Evolutionary conservation across 208 protist genomes (phyloP), one percentile per base, ranked within the genome.

Genomic region (Crithidia bombi): DNA sequence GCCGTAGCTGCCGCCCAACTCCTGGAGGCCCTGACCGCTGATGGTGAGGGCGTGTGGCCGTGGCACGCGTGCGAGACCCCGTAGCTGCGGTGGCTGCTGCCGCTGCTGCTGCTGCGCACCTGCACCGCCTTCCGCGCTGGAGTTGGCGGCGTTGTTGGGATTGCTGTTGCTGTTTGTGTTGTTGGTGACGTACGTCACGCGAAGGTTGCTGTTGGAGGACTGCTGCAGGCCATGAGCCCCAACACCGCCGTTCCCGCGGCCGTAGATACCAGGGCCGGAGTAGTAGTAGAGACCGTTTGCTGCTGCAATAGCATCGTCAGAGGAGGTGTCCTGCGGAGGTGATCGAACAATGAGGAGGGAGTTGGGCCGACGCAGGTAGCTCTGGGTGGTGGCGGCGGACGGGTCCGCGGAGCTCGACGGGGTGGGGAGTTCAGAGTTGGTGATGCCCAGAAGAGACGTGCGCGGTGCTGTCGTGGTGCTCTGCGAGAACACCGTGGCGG

Each of bases 101-200:
- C 64, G 62, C 33, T 57, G 39, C 50, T 64, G 47, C 55, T 58
- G 62, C 49, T 69, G 41, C 59, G 77, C 56, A 54, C 76, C n/a
- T 3, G 32, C 52, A 25, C 23, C n/a, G n/a, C 41, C 46, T 41
- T 63, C 67, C 21, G 66, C 14, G 35, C 21, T 43, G 46, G 32
- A n/a, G 32, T 6, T 52, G 25, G 33, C 11, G 12, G 3, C 32
- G 61, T 12, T 58, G 59, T 49, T 54, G 50, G 2, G 21, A 23
- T 54, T 49, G 47, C 5, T 21, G 35, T 28, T 49, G 28, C 68
- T 38, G 35, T 41, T 59, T 15, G 38, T 30, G 51, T 63, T 68
- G 28, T 12, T 50, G 9, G 69, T 75, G 19, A 75, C 61, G 58
- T 75, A 75, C 1, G 61, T 75, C 17, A 69, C 69, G n/a, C 61